These are phyloP conservation scores for Laburnicola sp. DNA, from an alignment of 2,329 filamentous ascomycete species.

Conservation along the genomic window DNA sequence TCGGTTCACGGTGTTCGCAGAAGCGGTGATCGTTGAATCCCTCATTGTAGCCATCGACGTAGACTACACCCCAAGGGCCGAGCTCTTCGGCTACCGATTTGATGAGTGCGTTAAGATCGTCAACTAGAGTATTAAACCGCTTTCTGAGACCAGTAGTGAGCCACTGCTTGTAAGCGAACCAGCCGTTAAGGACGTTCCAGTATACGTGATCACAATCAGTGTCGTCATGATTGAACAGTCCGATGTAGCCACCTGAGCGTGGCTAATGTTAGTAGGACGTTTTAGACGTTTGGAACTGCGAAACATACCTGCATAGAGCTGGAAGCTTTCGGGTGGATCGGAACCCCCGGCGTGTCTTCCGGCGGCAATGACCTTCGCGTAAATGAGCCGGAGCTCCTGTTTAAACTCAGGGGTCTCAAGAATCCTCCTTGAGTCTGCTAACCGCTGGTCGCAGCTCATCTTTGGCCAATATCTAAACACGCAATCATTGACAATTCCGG, in stretches of 20 bases:
- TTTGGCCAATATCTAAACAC: slow-evolving; percentile 2
- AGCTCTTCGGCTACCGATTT: slow-evolving; percentile 5
- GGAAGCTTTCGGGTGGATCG: slow-evolving; percentile 5
- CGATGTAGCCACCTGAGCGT: slow-evolving; percentile 4
- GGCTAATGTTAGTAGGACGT: slow-evolving; percentile 1
- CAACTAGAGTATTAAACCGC: slow-evolving; percentile 3
- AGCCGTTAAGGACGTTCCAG: neutral
- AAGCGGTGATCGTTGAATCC: slow-evolving; percentile 4
- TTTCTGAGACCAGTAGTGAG: slow-evolving; percentile 5
- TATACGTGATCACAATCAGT: slow-evolving; percentile 3
- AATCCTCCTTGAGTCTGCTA: neutral
- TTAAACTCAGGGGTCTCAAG: slow-evolving; percentile 6
- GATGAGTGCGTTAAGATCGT: slow-evolving; percentile 1
- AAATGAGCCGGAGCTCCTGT: slow-evolving; percentile 4
- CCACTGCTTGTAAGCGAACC: slow-evolving; percentile 4
- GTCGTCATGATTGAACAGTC: slow-evolving; percentile 7
- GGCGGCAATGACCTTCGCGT: slow-evolving; percentile 1
- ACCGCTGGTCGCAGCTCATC: slow-evolving; percentile 5
- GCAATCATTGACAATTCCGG: slow-evolving; percentile 7
- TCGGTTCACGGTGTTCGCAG: slow-evolving; percentile 5
- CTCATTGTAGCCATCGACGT: neutral
- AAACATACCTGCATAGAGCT: slow-evolving; percentile 4
- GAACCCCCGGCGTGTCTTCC: slow-evolving; percentile 4
- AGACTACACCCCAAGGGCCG: slow-evolving; percentile 1
- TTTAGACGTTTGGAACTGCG: neutral